These are phyloP conservation scores for Solanum sejunctum DNA, from an alignment of 257 asterid species.

Conservation along the genomic window DNA sequence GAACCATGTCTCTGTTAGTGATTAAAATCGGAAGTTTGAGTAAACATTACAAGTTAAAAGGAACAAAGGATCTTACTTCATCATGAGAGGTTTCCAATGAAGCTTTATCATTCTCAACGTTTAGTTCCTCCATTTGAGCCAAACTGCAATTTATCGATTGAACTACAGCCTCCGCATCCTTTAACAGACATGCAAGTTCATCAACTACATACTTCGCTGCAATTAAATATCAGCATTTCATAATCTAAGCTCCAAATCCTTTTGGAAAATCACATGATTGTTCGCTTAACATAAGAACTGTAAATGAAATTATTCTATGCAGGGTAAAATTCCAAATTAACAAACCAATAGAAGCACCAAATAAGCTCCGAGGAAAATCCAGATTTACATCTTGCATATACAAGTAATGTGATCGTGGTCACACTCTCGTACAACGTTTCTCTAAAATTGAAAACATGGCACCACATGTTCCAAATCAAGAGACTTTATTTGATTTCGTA, in stretches of 20 bases:
- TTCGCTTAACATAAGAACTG: background rate
- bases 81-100: constrained; percentile 5
- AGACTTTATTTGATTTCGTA: background rate
- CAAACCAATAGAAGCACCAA: background rate
- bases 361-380: background rate
- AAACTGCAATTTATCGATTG: constrained; percentile 16
- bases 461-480: background rate
- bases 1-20: background rate
- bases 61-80: constrained; percentile 14
- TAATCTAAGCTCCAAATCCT: background rate
- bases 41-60: background rate
- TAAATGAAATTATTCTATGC: background rate
- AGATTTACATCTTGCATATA: background rate
- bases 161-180: constrained; percentile 27
- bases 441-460: background rate
- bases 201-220: constrained; percentile 38
- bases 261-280: background rate
- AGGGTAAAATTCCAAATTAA: background rate
- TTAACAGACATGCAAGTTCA: constrained; percentile 50
- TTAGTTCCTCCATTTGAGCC: constrained; percentile 15
- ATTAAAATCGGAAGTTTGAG: background rate
- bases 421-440: background rate
- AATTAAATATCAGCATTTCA: background rate
- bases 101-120: constrained; percentile 8
- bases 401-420: background rate